Conservation (phyloP, 2,329 filamentous ascomycete genomes). For the Calonectria honghensis region DNA sequence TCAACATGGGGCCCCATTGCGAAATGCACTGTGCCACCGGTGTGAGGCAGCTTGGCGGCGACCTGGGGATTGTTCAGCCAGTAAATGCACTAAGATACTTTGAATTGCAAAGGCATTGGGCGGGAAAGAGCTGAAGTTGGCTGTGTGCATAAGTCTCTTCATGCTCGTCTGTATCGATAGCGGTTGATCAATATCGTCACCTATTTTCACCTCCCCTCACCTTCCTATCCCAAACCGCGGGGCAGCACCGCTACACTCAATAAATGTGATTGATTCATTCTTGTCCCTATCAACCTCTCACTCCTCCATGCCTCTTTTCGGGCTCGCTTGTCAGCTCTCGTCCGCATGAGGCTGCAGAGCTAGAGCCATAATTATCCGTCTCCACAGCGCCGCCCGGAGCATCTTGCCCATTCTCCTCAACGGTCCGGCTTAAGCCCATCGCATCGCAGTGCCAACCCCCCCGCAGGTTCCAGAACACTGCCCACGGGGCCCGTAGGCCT, state of each 20-base stretch:
- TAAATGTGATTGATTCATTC: neutral
- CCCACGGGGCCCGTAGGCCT: neutral
- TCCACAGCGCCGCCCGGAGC: conserved; percentile 3
- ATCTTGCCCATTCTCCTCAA: neutral
- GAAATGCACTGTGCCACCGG: conserved; percentile 21
- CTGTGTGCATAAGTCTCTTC: conserved; percentile 15
- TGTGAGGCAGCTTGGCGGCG: neutral
- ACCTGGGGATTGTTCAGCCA: neutral
- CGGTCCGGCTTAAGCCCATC: neutral
- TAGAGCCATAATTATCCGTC: conserved; percentile 23
- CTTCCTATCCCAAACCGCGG: neutral
- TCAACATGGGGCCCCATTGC: conserved; percentile 5
- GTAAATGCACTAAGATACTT: neutral
- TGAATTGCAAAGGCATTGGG: neutral
- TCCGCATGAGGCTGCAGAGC: conserved; percentile 14
- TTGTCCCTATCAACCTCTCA: neutral
- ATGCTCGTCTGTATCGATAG: conserved; percentile 6
- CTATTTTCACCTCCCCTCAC: neutral
- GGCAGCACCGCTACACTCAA: neutral
- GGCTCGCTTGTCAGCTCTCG: neutral
- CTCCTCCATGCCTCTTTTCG: neutral
- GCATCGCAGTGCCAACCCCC: neutral
- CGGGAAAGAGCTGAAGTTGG: neutral
- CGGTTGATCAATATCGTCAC: conserved; percentile 1
- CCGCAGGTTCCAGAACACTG: conserved; percentile 26